A percentile compares a stretch with the other conserved stretches of the same genome.
These are phyloP conservation scores for Sordariomycetes sp. DNA, from an alignment of 2,329 filamentous ascomycete species.

Conservation along the genomic window DNA sequence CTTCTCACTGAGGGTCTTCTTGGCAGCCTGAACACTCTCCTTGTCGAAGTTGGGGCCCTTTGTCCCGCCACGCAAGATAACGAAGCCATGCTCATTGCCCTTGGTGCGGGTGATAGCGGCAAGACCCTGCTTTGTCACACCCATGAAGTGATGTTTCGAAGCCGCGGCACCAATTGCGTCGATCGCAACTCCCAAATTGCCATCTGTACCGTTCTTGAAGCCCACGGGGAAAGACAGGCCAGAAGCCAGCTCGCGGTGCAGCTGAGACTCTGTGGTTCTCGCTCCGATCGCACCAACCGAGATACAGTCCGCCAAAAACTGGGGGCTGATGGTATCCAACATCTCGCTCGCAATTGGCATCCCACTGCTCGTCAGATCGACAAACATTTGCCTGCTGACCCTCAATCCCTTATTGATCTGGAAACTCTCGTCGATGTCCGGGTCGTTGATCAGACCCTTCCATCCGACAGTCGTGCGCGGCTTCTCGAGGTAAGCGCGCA, in stretches of 20 bases:
- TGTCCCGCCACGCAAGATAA: conserved; percentile 86
- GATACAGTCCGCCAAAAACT: conserved; percentile 94
- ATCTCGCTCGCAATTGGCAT: conserved; percentile 97
- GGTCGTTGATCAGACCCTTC: conserved; percentile 99
- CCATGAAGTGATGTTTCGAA: conserved; percentile 93
- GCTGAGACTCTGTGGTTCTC: conserved; percentile 90
- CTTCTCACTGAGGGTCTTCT: conserved; percentile 74
- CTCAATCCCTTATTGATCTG: conserved; percentile 98
- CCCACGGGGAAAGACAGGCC: conserved; percentile 95
- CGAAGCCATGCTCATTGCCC: conserved; percentile 95
- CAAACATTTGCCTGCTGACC: conserved; percentile 86
- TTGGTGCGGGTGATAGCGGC: conserved; percentile 89
- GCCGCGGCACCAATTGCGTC: conserved; percentile 87
- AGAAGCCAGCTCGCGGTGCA: conserved; percentile 91
- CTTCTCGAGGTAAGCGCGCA: conserved; percentile 99
- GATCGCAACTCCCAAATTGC: conserved; percentile 81
- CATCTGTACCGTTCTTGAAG: conserved; percentile 99
- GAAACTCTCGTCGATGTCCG: conserved; percentile 93
- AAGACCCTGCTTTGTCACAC: conserved; percentile 94
- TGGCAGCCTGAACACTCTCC: conserved; percentile 69
- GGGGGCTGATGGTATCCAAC: conserved; percentile 96
- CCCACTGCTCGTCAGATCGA: conserved; percentile 74
- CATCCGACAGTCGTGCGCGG: conserved; percentile 95
- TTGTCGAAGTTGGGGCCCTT: conserved; percentile 91
- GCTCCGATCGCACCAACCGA: conserved; percentile 93